Conservation (phyloP, 163 green algal genomes). For the Chlorella variabilis region DNA sequence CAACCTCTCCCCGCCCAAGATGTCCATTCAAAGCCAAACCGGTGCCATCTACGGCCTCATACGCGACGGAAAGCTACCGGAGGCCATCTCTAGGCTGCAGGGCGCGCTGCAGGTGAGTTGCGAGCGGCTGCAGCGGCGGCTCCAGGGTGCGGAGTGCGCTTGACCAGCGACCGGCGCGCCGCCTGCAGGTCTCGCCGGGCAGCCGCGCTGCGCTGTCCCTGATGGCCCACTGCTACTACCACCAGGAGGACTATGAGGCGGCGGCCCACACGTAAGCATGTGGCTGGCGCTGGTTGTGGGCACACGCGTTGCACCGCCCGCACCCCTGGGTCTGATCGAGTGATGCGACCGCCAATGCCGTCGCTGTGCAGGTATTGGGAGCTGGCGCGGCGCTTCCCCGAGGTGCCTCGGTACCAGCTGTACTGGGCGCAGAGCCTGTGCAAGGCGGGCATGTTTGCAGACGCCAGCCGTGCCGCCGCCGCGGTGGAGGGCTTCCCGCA, state of each 20-base stretch:
- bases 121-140: not conserved
- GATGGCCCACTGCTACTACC: constrained; percentile 84
- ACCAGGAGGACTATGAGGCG: constrained; percentile 69
- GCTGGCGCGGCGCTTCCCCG: constrained; percentile 61
- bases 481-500: constrained; percentile 57
- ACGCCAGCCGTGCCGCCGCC: constrained; percentile 68
- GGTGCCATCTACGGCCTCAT: constrained; percentile 80
- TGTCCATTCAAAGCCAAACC: constrained; percentile 47
- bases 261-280: constrained; percentile 69
- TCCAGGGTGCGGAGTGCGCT: not conserved
- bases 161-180: too few species aligned
- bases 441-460: constrained; percentile 77
- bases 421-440: constrained; percentile 83
- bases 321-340: too few species aligned
- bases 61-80: constrained; percentile 69
- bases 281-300: too few species aligned
- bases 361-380: constrained; percentile 78
- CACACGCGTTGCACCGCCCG: too few species aligned
- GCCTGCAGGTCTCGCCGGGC: constrained; percentile 68
- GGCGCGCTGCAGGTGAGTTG: constrained; percentile 46
- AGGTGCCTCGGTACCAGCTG: constrained; percentile 76
- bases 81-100: constrained; percentile 61
- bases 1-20: not conserved
- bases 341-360: too few species aligned
- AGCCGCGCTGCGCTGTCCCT: constrained; percentile 81